A percentile compares a stretch with the other conserved stretches of the same genome.
Evolutionary conservation across 805 yeast species (phyloP).

Genomic region (Saccharomycopsis javanensis): DNA sequence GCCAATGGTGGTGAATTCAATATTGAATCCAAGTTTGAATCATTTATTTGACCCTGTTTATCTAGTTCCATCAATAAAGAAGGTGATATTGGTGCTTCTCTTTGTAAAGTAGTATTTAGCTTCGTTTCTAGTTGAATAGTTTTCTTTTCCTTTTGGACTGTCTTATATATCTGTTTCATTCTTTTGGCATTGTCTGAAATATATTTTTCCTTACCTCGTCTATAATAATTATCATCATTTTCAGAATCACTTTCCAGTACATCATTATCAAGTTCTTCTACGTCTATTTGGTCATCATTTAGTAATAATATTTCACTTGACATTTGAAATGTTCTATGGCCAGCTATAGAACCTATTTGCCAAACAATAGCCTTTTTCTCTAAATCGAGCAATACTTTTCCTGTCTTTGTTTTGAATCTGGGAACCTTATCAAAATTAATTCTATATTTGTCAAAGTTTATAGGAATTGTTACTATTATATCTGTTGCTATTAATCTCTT

Average conservation of each 20-base stretch:
- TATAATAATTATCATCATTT: slow-evolving; percentile 7
- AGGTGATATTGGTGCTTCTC: slow-evolving; percentile 15
- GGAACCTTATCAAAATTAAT: slow-evolving; percentile 42
- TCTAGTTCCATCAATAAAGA: slow-evolving; percentile 12
- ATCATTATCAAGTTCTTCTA: neutral
- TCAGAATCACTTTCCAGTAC: neutral
- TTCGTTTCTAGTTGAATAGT: slow-evolving; percentile 2
- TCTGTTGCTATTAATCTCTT: slow-evolving; percentile 28
- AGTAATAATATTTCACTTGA: slow-evolving; percentile 40
- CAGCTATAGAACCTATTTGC: slow-evolving; percentile 60
- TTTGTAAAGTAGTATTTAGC: neutral
- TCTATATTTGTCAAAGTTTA: slow-evolving; percentile 28
- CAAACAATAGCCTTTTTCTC: slow-evolving; percentile 64
- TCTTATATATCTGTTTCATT: slow-evolving; percentile 14
- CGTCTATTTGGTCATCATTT: slow-evolving; percentile 18
- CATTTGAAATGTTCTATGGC: slow-evolving; percentile 46
- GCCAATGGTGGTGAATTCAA: slow-evolving; percentile 10
- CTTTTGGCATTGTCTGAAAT: slow-evolving; percentile 10
- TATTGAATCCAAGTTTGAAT: neutral
- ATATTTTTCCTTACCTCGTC: neutral
- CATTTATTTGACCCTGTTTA: slow-evolving; percentile 7
- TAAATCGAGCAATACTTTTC: slow-evolving; percentile 61
- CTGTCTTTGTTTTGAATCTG: slow-evolving; percentile 61
- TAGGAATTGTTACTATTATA: slow-evolving; percentile 26
- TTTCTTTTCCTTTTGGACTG: slow-evolving; percentile 16